Percentiles rank a stretch among this genome's conserved stretches.
These are phyloP conservation scores for Fraxinus dipetala DNA, from an alignment of 305 asterid genomes.

Conservation along the genomic window DNA sequence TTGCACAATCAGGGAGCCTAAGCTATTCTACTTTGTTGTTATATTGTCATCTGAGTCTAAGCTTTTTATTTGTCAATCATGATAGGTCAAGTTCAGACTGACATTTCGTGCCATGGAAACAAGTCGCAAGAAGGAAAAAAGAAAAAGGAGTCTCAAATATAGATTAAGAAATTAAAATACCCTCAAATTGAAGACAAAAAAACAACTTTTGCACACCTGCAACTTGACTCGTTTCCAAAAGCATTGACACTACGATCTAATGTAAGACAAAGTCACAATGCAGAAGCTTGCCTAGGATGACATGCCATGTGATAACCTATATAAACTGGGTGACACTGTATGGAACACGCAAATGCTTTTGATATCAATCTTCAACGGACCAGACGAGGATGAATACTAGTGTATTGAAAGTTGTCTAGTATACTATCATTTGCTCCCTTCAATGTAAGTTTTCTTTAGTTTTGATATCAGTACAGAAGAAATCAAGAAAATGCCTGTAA, in stretches of 20 bases:
- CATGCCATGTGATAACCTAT: not conserved
- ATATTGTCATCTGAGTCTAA: not conserved
- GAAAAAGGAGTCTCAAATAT: too few species aligned
- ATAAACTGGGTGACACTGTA: not conserved
- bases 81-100: not conserved
- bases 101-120: not conserved
- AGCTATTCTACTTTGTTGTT: slow-evolving; percentile 8
- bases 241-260: too few species aligned
- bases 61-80: not conserved
- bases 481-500: not conserved
- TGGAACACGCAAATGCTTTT: not conserved
- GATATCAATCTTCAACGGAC: not conserved
- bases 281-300: not conserved
- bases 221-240: too few species aligned
- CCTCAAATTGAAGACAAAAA: too few species aligned
- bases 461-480: not conserved
- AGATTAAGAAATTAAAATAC: too few species aligned
- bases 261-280: too few species aligned
- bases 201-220: too few species aligned
- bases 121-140: not conserved
- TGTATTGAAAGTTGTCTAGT: not conserved
- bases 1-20: slow-evolving; percentile 1
- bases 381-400: not conserved
- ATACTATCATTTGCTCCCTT: not conserved
- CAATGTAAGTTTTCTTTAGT: not conserved